Percentiles rank a stretch among this genome's conserved stretches.
Evolutionary conservation across 768 basidiomycete species (phyloP).

Genomic region (Macrocybe gigantea): DNA sequence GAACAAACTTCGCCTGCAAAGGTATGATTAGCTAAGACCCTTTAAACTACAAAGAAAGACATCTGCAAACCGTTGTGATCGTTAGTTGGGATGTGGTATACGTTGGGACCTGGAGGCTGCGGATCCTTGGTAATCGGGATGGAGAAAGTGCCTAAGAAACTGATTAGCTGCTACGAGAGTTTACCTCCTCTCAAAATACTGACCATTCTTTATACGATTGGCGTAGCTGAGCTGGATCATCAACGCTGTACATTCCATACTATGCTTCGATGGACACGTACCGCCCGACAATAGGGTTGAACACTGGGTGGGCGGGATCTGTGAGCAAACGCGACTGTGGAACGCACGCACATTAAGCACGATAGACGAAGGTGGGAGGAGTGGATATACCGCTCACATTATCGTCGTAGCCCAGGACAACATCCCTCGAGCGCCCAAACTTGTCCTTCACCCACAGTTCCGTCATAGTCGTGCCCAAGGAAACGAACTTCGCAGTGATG

Average conservation of each 20-base stretch:
- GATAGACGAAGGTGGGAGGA: not conserved
- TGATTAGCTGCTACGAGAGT: not conserved
- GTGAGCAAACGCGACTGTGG: slow-evolving; percentile 28
- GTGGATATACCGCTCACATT: not conserved
- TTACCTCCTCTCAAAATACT: not conserved
- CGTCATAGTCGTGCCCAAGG: not conserved
- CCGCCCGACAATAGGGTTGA: slow-evolving; percentile 30
- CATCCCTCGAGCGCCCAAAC: not conserved
- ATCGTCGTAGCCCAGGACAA: not conserved
- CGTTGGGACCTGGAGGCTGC: slow-evolving; percentile 29
- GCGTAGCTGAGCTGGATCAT: slow-evolving; percentile 29
- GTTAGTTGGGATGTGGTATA: slow-evolving; percentile 41
- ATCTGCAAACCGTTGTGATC: slow-evolving; percentile 33
- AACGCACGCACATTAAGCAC: not conserved
- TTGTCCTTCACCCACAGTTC: slow-evolving; percentile 1
- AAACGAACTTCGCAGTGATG: not conserved
- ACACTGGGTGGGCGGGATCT: slow-evolving; percentile 38
- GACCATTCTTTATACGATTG: slow-evolving; percentile 42
- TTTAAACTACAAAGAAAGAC: not conserved
- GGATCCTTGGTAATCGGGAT: slow-evolving; percentile 41
- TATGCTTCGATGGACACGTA: slow-evolving; percentile 2
- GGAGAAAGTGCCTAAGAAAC: slow-evolving; percentile 35
- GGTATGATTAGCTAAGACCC: not conserved
- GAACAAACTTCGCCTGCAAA: too few species aligned
- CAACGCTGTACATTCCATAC: not conserved